phyloP scores from a whole-genome alignment of 164 flowering plant species.

The Saururus chinensis region DNA sequence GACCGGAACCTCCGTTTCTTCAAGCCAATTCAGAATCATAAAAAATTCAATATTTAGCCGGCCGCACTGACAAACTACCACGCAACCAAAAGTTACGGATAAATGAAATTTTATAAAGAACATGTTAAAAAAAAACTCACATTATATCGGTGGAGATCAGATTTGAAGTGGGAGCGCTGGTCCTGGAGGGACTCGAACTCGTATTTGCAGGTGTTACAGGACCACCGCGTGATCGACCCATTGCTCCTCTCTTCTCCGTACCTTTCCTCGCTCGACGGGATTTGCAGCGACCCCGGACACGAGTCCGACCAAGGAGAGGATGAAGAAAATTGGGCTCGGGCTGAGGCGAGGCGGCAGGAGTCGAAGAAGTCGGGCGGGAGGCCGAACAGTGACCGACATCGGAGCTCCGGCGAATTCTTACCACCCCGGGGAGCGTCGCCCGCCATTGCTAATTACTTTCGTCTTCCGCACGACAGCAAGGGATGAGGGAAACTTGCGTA shows the following conservation, averaged over 20 bases:
- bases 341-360: conserved; percentile 38
- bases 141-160: conserved; percentile 81
- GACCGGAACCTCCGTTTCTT: too few species aligned
- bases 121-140: conserved; percentile 20
- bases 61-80: too few species aligned
- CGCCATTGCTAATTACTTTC: background rate
- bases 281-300: background rate
- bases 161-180: conserved; percentile 89
- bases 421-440: background rate
- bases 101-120: too few species aligned
- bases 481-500: too few species aligned
- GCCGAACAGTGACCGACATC: conserved; percentile 54
- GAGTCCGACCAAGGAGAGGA: background rate
- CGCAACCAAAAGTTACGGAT: background rate
- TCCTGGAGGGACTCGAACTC: conserved; percentile 81
- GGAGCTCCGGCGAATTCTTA: conserved; percentile 15
- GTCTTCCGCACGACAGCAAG: too few species aligned
- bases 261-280: conserved; percentile 1
- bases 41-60: too few species aligned
- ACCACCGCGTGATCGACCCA: conserved; percentile 32
- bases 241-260: conserved; percentile 3
- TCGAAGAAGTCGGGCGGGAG: conserved; percentile 51
- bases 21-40: too few species aligned
- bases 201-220: conserved; percentile 72
- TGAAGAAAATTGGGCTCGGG: conserved; percentile 1